A percentile compares a stretch with the other conserved stretches of the same genome.
Evolutionary conservation across 2,329 filamentous ascomycete species (phyloP).

Genomic region (Xylariomycetidae sp.): DNA sequence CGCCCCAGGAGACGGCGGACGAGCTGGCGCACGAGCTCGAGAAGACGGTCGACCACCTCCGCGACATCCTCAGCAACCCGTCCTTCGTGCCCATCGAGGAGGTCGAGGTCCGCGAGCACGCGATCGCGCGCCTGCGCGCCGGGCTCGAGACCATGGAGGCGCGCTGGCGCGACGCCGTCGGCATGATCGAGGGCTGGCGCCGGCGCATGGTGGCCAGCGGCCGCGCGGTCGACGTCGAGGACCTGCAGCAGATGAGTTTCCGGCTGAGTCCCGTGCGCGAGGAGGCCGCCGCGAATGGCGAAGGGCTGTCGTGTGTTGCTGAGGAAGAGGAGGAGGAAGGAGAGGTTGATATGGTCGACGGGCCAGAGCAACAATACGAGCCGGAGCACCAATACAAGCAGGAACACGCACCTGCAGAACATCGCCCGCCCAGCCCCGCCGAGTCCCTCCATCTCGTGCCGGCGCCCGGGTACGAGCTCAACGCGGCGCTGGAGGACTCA

Average conservation of each 20-base stretch:
- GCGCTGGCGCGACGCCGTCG: slow-evolving; percentile 83
- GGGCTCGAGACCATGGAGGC: slow-evolving; percentile 93
- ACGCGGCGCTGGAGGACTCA: slow-evolving; percentile 24
- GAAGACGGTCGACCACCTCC: slow-evolving; percentile 70
- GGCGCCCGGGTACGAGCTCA: slow-evolving; percentile 25
- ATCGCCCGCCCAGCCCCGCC: slow-evolving; percentile 30
- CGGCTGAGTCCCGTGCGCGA: slow-evolving; percentile 52
- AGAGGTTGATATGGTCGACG: slow-evolving; percentile 33
- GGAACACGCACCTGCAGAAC: slow-evolving; percentile 64
- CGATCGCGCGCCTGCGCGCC: slow-evolving; percentile 74
- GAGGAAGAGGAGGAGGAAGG: slow-evolving; percentile 44
- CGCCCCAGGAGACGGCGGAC: slow-evolving; percentile 39
- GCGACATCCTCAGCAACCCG: slow-evolving; percentile 83
- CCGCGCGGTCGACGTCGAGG: slow-evolving; percentile 62
- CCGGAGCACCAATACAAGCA: slow-evolving; percentile 35
- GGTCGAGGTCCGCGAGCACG: slow-evolving; percentile 84
- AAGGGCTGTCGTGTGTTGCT: slow-evolving; percentile 30
- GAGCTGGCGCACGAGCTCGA: slow-evolving; percentile 73
- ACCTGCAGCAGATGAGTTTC: slow-evolving; percentile 56
- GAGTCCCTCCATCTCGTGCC: slow-evolving; percentile 37
- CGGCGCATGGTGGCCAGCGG: slow-evolving; percentile 69
- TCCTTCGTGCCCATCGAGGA: slow-evolving; percentile 95
- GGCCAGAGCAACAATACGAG: slow-evolving; percentile 28
- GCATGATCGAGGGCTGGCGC: slow-evolving; percentile 89
- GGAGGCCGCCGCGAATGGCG: slow-evolving; percentile 17